phyloP scores from a whole-genome alignment of 2,329 filamentous ascomycete species.

The Aureobasidium sp. region DNA sequence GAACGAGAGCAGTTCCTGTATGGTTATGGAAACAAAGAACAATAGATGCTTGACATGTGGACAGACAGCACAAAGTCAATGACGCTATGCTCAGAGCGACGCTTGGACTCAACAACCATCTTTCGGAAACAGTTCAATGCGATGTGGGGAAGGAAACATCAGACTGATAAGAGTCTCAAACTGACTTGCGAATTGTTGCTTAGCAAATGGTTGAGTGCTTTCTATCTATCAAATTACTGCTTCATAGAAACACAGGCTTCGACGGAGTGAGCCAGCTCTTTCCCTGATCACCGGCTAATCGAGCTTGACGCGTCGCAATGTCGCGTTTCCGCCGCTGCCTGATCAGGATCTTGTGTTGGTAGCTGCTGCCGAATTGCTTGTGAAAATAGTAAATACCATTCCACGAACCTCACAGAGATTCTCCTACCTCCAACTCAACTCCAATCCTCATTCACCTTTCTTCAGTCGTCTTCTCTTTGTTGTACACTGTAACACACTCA shows the following conservation, averaged over 20 bases:
- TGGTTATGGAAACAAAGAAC: neutral
- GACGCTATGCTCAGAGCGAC: neutral
- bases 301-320: neutral
- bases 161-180: no score
- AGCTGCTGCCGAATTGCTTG: neutral
- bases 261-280: neutral
- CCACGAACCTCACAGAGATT: neutral
- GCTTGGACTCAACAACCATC: slow-evolving; percentile 1
- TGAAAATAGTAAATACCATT: neutral
- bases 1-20: neutral
- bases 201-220: neutral
- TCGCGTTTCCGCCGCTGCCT: slow-evolving; percentile 9
- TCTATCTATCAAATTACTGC: neutral
- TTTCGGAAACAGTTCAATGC: neutral
- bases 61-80: slow-evolving; percentile 6
- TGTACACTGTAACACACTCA: slow-evolving; percentile 7
- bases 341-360: neutral
- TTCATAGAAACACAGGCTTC: neutral
- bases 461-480: slow-evolving; percentile 10
- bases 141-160: slow-evolving; percentile 4
- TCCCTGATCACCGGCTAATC: neutral
- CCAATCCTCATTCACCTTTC: neutral
- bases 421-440: neutral
- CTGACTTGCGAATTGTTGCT: neutral
- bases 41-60: neutral